Conservation (phyloP, 148 eudicot genomes). For the Selenicereus undatus region DNA sequence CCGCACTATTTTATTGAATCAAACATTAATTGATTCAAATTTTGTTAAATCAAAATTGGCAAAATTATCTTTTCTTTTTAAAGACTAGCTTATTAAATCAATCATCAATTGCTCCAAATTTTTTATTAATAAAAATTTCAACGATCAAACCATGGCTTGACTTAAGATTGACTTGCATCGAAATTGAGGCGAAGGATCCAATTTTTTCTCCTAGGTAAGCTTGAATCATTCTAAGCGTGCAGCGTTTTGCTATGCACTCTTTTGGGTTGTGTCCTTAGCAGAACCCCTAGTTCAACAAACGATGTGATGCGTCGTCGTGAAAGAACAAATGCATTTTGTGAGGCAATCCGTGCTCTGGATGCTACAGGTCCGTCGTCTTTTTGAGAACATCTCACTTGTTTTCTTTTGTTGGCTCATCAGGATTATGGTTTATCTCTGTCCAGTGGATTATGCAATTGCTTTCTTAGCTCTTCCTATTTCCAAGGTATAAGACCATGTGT, state of each 20-base stretch:
- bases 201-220: not conserved
- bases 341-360: conserved; percentile 95
- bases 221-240: not conserved
- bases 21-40: too few relatives aligned
- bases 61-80: too few relatives aligned
- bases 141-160: too few relatives aligned
- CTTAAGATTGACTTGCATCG: too few relatives aligned
- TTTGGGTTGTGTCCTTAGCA: conserved; percentile 51
- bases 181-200: too few relatives aligned
- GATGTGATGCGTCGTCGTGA: conserved; percentile 84
- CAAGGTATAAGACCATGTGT: too few relatives aligned
- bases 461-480: too few relatives aligned
- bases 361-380: conserved; percentile 72
- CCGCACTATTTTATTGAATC: too few relatives aligned
- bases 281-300: conserved; percentile 46
- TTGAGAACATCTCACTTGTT: conserved; percentile 4
- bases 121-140: too few relatives aligned
- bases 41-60: too few relatives aligned
- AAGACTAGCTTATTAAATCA: too few relatives aligned
- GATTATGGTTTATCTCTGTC: not conserved
- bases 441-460: not conserved
- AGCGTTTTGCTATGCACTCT: not conserved
- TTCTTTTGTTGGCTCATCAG: not conserved
- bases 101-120: too few relatives aligned
- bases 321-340: conserved; percentile 91